Base-by-base conservation (phyloP, 352 stramenopile species). In the Globisporangium sylvaticum region DNA sequence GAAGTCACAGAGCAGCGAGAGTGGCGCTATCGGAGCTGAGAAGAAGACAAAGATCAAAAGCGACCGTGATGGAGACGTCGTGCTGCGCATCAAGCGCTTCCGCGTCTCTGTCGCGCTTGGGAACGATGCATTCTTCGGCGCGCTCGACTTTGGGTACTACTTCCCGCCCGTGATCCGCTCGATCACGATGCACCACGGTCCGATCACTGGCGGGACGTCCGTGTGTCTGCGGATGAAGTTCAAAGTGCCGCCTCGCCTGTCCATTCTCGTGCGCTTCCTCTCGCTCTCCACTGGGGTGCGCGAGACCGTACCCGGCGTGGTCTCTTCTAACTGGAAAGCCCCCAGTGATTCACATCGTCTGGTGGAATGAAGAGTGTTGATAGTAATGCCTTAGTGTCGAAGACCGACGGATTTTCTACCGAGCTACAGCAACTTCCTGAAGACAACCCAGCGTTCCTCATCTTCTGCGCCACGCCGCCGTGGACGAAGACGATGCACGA, bases 211-310 rank as follows among this genome's bases (percentile, higher is more conserved):
- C 25, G 86, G 83, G 2, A 92, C 80, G 0, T 68, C 73, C 22
- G 59, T 94, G 8, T 70, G 70, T 29, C 68, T 94, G 34, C 77
- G 77, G 3, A 90, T 94, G 84, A 92, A 91, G 56, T 78, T 89
- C 65, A 87, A 84, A 39, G 78, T 94, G 10, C 84, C 86, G 10
- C 57, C 63, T 3, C 44, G 67, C 1, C 52, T 91, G 0, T 66
- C 69, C 5, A 77, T 92, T 3, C 72, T 82, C 12, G 75, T 94
- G 3, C 76, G 82, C 20, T 92, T 92, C 24, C 70, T 77, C 1
- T 79, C 78, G 0, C 62, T 90, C 3, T 62, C 70, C 5, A 75
- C 59, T 2, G 62, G 61, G 2, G 34, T 67, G n/a, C 69, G 25
- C 12, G 58, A 82, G 60, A 50, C 57, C 5, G 70, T 81, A 0